Conservation (phyloP, 306 rosid species). For the Citrullus colocynthis region DNA sequence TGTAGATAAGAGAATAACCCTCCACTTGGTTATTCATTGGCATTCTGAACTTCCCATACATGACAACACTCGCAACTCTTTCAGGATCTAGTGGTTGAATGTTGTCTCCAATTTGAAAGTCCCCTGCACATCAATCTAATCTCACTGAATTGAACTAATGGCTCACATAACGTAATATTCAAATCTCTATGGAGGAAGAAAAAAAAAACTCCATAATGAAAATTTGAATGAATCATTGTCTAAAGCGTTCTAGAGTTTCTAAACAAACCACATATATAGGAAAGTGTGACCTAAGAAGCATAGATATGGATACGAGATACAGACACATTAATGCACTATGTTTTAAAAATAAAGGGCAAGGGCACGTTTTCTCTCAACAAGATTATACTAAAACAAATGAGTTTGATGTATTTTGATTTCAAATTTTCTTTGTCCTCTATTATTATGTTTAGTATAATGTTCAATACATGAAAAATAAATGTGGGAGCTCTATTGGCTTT, state of each 20-base stretch:
- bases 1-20: constrained; percentile 64
- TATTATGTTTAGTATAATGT: too few species aligned
- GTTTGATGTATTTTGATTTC: too few species aligned
- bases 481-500: too few species aligned
- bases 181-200: not conserved
- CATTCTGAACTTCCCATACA: constrained; percentile 38
- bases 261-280: not conserved
- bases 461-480: too few species aligned
- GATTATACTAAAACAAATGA: too few species aligned
- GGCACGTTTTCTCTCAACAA: too few species aligned
- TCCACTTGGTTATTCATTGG: constrained; percentile 21
- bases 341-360: too few species aligned
- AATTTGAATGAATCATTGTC: not conserved
- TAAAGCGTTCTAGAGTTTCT: not conserved
- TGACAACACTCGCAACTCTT: constrained; percentile 47
- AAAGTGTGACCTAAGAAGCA: too few species aligned
- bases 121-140: constrained; percentile 37
- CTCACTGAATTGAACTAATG: not conserved
- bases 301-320: too few species aligned
- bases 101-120: constrained; percentile 66
- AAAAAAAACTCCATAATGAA: not conserved
- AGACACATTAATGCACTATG: too few species aligned
- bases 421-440: too few species aligned
- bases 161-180: not conserved
- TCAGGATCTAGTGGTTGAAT: constrained; percentile 51